Percentiles rank a stretch among this genome's conserved stretches.
phyloP scores from a whole-genome alignment of 208 protist genomes.

The Spongospora subterranea region DNA sequence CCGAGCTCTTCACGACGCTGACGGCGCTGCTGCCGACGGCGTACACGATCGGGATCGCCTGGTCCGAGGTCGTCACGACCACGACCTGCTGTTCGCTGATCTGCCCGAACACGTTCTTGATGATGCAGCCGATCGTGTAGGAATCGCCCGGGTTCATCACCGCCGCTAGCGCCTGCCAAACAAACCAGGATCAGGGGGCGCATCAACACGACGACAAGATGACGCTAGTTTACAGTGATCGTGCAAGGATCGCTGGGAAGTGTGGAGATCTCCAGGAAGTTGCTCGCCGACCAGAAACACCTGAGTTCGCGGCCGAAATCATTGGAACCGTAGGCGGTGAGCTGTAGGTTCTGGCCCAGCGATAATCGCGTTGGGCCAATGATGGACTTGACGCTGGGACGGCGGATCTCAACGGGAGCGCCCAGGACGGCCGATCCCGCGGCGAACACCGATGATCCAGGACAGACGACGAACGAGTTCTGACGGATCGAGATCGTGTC shows the following conservation, averaged over 20 bases:
- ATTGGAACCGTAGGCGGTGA: background rate
- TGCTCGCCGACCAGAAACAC: slow-evolving; percentile 16
- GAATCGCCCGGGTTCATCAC: background rate
- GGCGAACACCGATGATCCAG: background rate
- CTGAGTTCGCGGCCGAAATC: background rate
- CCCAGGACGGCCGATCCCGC: background rate
- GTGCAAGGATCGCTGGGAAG: background rate
- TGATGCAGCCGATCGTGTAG: slow-evolving; percentile 9
- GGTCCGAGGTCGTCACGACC: background rate
- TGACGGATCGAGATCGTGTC: background rate
- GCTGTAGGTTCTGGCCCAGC: background rate
- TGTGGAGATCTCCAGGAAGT: background rate
- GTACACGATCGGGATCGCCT: slow-evolving; percentile 20
- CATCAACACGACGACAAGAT: background rate
- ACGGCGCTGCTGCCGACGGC: background rate
- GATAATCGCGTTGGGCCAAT: background rate
- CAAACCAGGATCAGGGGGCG: background rate
- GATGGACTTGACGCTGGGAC: background rate
- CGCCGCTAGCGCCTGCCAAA: background rate
- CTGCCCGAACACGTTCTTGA: slow-evolving; percentile 15
- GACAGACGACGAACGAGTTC: background rate
- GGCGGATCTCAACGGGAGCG: background rate
- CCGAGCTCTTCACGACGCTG: background rate
- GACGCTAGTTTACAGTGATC: background rate
- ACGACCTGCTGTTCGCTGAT: background rate